Base-by-base conservation (phyloP, 2,329 filamentous ascomycete genomes). In the Blastomyces silverae region DNA sequence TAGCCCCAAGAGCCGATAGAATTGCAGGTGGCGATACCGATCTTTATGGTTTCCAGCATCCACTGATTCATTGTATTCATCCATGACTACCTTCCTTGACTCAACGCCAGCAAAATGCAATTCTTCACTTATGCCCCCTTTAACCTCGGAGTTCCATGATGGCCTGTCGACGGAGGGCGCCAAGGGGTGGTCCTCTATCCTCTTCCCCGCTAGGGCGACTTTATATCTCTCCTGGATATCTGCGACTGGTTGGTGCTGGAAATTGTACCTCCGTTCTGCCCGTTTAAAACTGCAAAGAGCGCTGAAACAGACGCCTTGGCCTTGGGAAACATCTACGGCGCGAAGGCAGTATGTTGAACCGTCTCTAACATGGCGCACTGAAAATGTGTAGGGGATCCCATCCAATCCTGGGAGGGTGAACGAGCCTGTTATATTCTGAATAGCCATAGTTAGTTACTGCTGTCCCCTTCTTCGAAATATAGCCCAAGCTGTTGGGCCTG, bases 61-160 rank as follows among this genome's bases (percentile, higher is more conserved):
- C 22, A 69, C 66, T 0, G 66, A 64, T 6, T 71, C 66, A 67
- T 85, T 85, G 69, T 80, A 83, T 2, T 71, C 69, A 1, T 68
- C 66, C 83, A 85, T 85, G 67, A 84, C 79, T 25, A 80, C 80
- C 70, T 84, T 85, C 20, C 79, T 76, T 22, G 80, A 75, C 53
- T 83, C 79, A 7, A 85, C 69, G 4, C 77, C 77, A 0, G 77
- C 75, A 48, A 78, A 79, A 22, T 72, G 69, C 13, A 68, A 64
- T 57, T 77, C 74, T 4, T 65, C 31, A 8, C 73, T 66, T 34
- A 69, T 65, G 17, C 74, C 74, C 31, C 67, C 52, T 13, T 73
- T 66, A 6, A 75, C 67, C 34, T 68, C 68, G 1, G 72, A 65
- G 42, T 73, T 73, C 73, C 73, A 78, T 73, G 72, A 77, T 42